Evolutionary conservation across 176 grass and related monocot species (phyloP), one percentile per base, ranked within the genome.

Genomic region (Triticum timopheevii): DNA sequence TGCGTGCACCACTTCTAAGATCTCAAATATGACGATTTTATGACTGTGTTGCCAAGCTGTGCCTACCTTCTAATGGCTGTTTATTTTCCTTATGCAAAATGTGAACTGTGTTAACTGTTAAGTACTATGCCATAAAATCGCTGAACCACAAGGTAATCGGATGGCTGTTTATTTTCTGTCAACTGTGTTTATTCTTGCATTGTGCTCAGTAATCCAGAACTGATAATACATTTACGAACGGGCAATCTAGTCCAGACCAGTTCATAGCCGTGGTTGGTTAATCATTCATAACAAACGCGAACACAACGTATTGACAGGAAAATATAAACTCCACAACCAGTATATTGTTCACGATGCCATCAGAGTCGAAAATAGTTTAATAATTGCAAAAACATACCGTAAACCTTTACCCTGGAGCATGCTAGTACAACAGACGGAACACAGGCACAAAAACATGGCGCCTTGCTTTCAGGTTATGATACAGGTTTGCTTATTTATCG

Each of bases 401-500:
- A 76, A 58, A 69, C 36, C 61, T 84, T 87, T 19, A 58, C 39
- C 28, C 13, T 25, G 63, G 77, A 22, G 80, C 82, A 82, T 13
- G 44, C 44, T 47, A 73, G 8, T 65, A 54, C 52, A 82, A 65
- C 82, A 72, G 73, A 65, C 13, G 39, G 62, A 35, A 5, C 28
- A 12, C n/a, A 81, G 17, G 76, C 58, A 84, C 22, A 63, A 69
- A 87, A 73, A 71, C 76, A 84, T 69, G 61, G 81, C 61, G 63
- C 61, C 67, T 69, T 38, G 36, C 24, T 38, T 63, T 63, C 19
- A 54, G 65, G 30, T 77, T 39, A 76, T 33, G 84, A 65, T 82
- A 88, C 69, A 88, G 0, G 81, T 88, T 85, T 56, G 70, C 77
- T 88, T 91, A 88, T 91, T 91, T 85, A 81, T 91, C 49, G 19